Percentiles rank a stretch among this genome's conserved stretches.
phyloP scores from a whole-genome alignment of 1,284 basidiomycete genomes.

The Melampsora americana region DNA sequence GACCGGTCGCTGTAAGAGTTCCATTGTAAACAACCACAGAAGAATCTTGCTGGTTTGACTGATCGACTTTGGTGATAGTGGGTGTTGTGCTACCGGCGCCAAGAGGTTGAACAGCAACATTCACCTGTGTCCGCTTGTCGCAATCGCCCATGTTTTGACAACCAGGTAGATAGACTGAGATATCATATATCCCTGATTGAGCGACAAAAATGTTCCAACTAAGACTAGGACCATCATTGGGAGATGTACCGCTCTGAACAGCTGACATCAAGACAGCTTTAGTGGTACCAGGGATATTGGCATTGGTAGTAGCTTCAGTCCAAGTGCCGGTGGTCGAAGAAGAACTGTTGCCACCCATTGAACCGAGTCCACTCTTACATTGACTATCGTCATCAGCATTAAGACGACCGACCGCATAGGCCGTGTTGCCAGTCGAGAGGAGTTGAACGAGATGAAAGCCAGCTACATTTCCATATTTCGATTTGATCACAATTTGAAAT shows the following conservation, averaged over 20 bases:
- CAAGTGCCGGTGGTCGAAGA: slow-evolving; percentile 66
- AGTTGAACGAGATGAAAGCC: slow-evolving; percentile 86
- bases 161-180: slow-evolving; percentile 81
- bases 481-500: slow-evolving; percentile 73
- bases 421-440: slow-evolving; percentile 69
- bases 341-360: slow-evolving; percentile 47
- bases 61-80: slow-evolving; percentile 67
- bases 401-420: slow-evolving; percentile 51
- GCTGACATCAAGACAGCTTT: slow-evolving; percentile 70
- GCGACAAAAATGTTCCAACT: slow-evolving; percentile 88
- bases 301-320: slow-evolving; percentile 64
- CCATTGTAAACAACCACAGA: slow-evolving; percentile 72
- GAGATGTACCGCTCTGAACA: slow-evolving; percentile 65
- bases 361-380: slow-evolving; percentile 49
- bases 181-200: slow-evolving; percentile 76
- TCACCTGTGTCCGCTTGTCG: slow-evolving; percentile 71
- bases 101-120: slow-evolving; percentile 77
- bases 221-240: slow-evolving; percentile 66
- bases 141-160: slow-evolving; percentile 80
- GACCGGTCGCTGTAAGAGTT: slow-evolving; percentile 67
- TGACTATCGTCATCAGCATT: slow-evolving; percentile 48
- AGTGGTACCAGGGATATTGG: slow-evolving; percentile 72
- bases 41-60: slow-evolving; percentile 68
- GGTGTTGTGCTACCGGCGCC: slow-evolving; percentile 61
- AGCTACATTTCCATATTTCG: slow-evolving; percentile 71